phyloP scores from a whole-genome alignment of 2,329 filamentous ascomycete genomes.

The Metarhizium sp. region DNA sequence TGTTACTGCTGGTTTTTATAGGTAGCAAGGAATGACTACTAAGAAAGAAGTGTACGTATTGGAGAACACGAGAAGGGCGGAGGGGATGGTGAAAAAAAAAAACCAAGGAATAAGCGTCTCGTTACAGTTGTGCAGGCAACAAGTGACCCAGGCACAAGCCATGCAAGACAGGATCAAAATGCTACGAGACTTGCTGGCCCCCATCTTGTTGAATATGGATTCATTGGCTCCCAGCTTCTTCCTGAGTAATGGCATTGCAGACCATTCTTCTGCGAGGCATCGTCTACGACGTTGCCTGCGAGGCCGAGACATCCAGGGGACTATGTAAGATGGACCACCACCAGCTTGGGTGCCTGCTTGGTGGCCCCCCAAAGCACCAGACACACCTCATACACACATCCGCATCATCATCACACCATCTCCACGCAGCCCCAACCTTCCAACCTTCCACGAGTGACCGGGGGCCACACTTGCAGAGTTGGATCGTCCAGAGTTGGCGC shows the following conservation, averaged over 20 bases:
- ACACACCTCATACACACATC: neutral
- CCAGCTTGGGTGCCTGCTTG: neutral
- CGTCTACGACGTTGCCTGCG: constrained; percentile 3
- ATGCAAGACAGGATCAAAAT: neutral
- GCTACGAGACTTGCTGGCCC: neutral
- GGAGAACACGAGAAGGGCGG: neutral
- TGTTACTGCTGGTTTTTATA: neutral
- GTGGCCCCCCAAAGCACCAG: neutral
- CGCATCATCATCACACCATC: neutral
- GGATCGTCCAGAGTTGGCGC: constrained; percentile 7
- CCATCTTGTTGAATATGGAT: neutral
- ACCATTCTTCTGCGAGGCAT: constrained; percentile 9
- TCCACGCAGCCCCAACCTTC: constrained; percentile 1
- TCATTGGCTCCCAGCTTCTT: neutral
- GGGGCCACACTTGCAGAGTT: constrained; percentile 10
- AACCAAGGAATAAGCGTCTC: neutral
- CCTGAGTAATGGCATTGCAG: neutral
- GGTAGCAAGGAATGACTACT: neutral
- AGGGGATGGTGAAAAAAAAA: neutral
- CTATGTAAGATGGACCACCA: constrained; percentile 1
- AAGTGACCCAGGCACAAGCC: neutral
- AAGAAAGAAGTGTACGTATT: neutral
- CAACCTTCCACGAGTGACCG: constrained; percentile 3
- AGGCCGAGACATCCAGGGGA: constrained; percentile 11
- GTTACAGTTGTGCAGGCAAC: neutral